Evolutionary conservation across 2,329 filamentous ascomycete species (phyloP), one percentile per base, ranked within the genome.

Genomic region (Talaromyces albobiverticillius): DNA sequence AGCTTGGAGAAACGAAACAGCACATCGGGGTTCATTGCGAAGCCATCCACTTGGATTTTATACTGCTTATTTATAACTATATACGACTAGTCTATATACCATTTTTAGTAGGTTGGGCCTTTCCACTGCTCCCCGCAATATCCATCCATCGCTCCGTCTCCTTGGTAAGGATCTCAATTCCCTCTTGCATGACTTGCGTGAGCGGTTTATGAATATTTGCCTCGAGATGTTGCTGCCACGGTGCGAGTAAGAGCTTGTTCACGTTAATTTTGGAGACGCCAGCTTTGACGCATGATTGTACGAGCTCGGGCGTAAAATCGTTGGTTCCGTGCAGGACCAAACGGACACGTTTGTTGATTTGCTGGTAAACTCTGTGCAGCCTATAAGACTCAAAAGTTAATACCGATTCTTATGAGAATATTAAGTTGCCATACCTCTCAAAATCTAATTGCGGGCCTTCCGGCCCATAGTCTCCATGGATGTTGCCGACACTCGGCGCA

Each of bases 111-210:
- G n/a, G n/a, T 31, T 31, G 13, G 9, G 9, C 43, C 26, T 34
- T 26, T 10, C 43, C 43, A 29, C 43, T 46, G 26, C 43, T 32
- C 20, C 43, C 43, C 16, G 32, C 31, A 20, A 46, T 22, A 18
- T 46, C 43, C 43, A 46, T 32, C 43, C 43, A 46, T n/a, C 26
- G 26, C 43, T 46, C 43, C 25, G 43, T 46, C 43, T 46, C 26
- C 26, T 46, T 29, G 5, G 43, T 34, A 7, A 46, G 26, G 16
- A 46, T 29, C 26, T 46, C 43, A 18, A 46, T 46, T n/a, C 43
- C 43, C 20, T 46, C 43, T 18, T 46, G 43, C 43, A 46, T 46
- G 26, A 34, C 43, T 22, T 25, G 41, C 7, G 41, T 46, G 25
- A 46, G 31, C 16, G 23, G 43, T 18, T 46, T 46, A 7, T 46